These are phyloP conservation scores for Pleomassaria siparia DNA, from an alignment of 2,329 filamentous ascomycete genomes.

Conservation along the genomic window DNA sequence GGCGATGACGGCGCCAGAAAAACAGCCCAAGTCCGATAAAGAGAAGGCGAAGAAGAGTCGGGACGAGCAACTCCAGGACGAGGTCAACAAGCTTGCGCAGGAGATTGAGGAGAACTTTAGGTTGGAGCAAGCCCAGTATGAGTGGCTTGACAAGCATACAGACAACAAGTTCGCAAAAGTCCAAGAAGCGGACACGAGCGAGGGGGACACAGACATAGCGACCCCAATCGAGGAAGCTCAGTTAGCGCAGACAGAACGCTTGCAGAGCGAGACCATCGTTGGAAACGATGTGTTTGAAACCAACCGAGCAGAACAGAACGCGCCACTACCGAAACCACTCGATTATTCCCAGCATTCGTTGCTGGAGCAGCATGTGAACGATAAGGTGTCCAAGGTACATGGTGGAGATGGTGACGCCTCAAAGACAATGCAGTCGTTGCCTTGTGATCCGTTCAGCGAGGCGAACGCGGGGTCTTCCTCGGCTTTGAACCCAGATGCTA, in stretches of 20 bases:
- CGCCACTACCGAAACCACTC: neutral
- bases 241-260: neutral
- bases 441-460: neutral
- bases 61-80: slow-evolving; percentile 60
- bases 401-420: neutral
- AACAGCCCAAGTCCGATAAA: slow-evolving; percentile 45
- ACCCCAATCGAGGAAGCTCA: no score
- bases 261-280: neutral
- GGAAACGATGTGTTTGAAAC: neutral
- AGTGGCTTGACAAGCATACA: slow-evolving; percentile 38
- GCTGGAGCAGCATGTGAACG: neutral
- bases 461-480: neutral
- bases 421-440: neutral
- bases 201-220: neutral
- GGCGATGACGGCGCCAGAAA: slow-evolving; percentile 64
- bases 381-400: neutral
- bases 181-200: slow-evolving; percentile 9
- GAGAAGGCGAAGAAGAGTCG: slow-evolving; percentile 44
- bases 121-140: slow-evolving; percentile 28
- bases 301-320: neutral
- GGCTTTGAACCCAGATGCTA: neutral
- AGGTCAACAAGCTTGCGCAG: slow-evolving; percentile 59
- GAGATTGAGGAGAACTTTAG: slow-evolving; percentile 59
- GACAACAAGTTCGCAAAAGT: slow-evolving; percentile 30
- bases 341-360: neutral